Evolutionary conservation across 306 rosid genomes (phyloP), one percentile per base, ranked within the genome.

Genomic region (Corylus avellana): DNA sequence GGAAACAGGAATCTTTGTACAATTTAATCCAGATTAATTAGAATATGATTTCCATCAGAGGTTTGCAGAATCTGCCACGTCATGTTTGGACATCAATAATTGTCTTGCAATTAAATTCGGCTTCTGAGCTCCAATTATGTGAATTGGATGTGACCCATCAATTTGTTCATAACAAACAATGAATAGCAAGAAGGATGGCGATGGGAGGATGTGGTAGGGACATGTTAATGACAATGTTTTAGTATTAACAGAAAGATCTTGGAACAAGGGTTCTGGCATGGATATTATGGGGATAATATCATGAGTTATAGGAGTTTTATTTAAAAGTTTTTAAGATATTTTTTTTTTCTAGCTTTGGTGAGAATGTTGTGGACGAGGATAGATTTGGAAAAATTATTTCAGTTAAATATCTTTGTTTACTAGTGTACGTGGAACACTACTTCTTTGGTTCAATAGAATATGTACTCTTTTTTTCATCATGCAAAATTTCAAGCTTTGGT

Each of bases 1-100:
- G 37, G 13, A 67, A 8, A 42, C 10, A 8, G 8, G 1, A 29
- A 68, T 13, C 64, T 57, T 58, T 69, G 80, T 77, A 67, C 72
- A 76, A 81, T 57, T 82, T 74, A 74, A 58, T 72, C 75, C 47
- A 29, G 27, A 16, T 12, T 42, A 57, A 47, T 50, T 78, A 58
- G 10, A 70, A 71, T 47, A 49, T 48, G 6, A 57, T 57, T 56
- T 75, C 72, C 79, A 67, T 13, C 22, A 0, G 22, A 37, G 50
- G 7, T 44, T 29, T 62, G 13, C 69, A 62, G 5, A 6, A 27
- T 32, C 69, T 2, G 18, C 20, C 9, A 29, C 69, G n/a, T 62
- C 44, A 62, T 32, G 69, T 62, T 62, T 32, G 44, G 44, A 4
- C 42, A 12, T 14, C 37, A 62, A 62, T 62, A 12, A 62, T 62